Percentiles rank a stretch among this genome's conserved stretches.
Evolutionary conservation across 2,329 filamentous ascomycete genomes (phyloP).

Genomic region (Xylaria sp.): DNA sequence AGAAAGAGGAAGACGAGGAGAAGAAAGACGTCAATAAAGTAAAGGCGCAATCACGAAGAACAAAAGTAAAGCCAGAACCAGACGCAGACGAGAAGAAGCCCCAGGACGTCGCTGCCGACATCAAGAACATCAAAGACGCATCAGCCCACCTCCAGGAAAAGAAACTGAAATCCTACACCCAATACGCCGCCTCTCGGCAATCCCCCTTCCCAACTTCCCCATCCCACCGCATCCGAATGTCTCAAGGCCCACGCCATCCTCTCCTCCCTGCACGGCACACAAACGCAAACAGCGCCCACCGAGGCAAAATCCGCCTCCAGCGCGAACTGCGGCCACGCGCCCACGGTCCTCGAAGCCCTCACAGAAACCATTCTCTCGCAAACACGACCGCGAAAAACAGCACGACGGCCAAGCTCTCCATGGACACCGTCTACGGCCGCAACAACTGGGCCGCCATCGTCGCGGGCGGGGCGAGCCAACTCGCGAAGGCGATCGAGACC

Average conservation of each 20-base stretch:
- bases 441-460: slow-evolving; percentile 42
- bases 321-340: slow-evolving; percentile 49
- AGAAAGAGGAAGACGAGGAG: neutral
- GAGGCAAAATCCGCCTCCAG: neutral
- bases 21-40: neutral
- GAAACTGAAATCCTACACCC: slow-evolving; percentile 40
- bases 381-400: slow-evolving; percentile 52
- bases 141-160: slow-evolving; percentile 34
- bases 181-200: slow-evolving; percentile 30
- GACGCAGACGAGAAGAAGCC: neutral
- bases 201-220: slow-evolving; percentile 65
- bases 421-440: slow-evolving; percentile 41
- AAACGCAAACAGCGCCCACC: neutral
- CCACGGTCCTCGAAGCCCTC: slow-evolving; percentile 48
- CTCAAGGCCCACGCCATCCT: slow-evolving; percentile 62
- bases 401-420: slow-evolving; percentile 51
- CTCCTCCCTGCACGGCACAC: slow-evolving; percentile 58
- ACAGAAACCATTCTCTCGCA: slow-evolving; percentile 49
- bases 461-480: slow-evolving; percentile 35
- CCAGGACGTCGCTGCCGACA: neutral
- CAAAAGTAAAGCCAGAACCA: slow-evolving; percentile 1
- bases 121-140: neutral
- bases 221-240: slow-evolving; percentile 64
- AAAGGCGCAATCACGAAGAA: neutral
- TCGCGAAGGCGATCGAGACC: slow-evolving; percentile 58